phyloP scores from a whole-genome alignment of 257 asterid species.

The Capsicum rhomboideum region DNA sequence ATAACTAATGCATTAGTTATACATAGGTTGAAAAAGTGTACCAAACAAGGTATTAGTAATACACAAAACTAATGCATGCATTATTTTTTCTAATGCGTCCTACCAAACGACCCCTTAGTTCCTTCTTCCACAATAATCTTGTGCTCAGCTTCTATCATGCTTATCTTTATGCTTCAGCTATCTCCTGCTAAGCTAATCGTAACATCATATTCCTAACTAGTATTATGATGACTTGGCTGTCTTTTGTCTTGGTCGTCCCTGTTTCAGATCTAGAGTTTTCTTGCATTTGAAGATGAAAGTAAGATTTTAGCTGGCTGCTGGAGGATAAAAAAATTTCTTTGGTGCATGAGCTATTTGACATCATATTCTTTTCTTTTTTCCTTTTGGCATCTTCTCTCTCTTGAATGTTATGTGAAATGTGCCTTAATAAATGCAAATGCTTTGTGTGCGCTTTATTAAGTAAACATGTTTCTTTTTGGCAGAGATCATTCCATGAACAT shows the following conservation, averaged over 20 bases:
- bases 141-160: not conserved
- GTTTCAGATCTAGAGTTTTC: not conserved
- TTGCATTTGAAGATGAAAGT: not conserved
- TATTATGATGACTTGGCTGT: not conserved
- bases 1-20: too few relatives aligned
- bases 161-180: not conserved
- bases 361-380: not conserved
- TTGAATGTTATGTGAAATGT: not conserved
- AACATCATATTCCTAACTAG: not conserved
- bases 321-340: not conserved
- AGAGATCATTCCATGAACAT: conserved; percentile 59
- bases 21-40: too few relatives aligned
- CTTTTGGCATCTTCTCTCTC: not conserved
- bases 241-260: not conserved
- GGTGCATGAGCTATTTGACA: not conserved
- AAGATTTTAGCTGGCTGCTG: not conserved
- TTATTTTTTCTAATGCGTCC: too few relatives aligned
- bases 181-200: not conserved
- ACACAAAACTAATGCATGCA: too few relatives aligned
- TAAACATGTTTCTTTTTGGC: conserved; percentile 7
- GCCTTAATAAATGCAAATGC: not conserved
- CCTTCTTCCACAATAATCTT: not conserved
- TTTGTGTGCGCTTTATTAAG: not conserved
- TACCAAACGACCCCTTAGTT: too few relatives aligned
- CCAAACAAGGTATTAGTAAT: too few relatives aligned